A percentile compares a stretch with the other conserved stretches of the same genome.
These are phyloP conservation scores for Claviceps lovelessii DNA, from an alignment of 2,329 filamentous ascomycete species.

Conservation along the genomic window DNA sequence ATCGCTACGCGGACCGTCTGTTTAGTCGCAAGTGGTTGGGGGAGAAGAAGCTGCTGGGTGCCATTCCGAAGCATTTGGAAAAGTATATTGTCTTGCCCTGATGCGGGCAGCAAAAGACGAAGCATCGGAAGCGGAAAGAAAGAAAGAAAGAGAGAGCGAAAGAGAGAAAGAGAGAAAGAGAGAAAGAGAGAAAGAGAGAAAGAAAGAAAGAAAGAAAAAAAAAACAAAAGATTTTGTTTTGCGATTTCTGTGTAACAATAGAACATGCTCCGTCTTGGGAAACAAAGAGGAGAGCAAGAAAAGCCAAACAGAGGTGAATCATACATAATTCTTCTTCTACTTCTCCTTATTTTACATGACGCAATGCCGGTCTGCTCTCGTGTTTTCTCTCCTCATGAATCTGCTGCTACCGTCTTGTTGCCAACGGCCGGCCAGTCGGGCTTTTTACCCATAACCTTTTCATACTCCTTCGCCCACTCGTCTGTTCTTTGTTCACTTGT, in stretches of 20 bases:
- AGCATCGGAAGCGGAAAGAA: not conserved
- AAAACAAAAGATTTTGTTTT: no score
- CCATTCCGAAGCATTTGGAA: constrained; percentile 71
- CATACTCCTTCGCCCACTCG: constrained; percentile 14
- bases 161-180: not conserved
- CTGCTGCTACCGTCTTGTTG: not conserved
- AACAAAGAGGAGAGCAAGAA: not conserved
- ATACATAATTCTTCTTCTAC: constrained; percentile 7
- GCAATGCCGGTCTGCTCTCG: not conserved
- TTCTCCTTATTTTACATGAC: not conserved
- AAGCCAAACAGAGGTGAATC: constrained; percentile 7
- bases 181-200: not conserved
- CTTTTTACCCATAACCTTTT: constrained; percentile 14
- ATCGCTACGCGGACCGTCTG: constrained; percentile 83
- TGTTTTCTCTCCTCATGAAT: not conserved
- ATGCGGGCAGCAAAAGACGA: not conserved
- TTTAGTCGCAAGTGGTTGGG: constrained; percentile 87
- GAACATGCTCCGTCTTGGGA: not conserved
- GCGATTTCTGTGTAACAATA: not conserved
- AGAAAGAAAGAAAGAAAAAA: no score
- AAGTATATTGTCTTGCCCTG: constrained; percentile 91
- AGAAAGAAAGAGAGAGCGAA: no score
- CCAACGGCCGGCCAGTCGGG: constrained; percentile 14
- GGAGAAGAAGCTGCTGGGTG: constrained; percentile 66
- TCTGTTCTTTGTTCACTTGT: constrained; percentile 6